phyloP scores from a whole-genome alignment of 768 basidiomycete species.

The Lactarius sp. region DNA sequence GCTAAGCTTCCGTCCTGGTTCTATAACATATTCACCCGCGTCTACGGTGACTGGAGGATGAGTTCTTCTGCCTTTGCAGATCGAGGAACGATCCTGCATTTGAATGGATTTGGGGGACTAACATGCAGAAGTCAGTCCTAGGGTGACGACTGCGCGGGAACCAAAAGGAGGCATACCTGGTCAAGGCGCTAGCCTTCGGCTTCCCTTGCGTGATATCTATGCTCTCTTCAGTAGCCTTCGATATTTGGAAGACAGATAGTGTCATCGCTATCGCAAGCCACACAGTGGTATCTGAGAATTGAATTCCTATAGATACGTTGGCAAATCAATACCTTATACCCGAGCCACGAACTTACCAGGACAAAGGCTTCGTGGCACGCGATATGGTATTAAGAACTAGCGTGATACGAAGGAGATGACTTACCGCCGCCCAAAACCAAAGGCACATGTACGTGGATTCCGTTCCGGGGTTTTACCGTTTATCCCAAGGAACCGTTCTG shows the following conservation, averaged over 20 bases:
- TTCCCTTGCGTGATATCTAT: background rate
- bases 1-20: background rate
- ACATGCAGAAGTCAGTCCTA: background rate
- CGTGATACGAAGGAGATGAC: background rate
- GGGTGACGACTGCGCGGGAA: background rate
- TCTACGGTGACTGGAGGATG: conserved; percentile 1
- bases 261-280: conserved; percentile 15
- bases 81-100: conserved; percentile 2
- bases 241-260: conserved; percentile 5
- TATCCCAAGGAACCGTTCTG: conserved; percentile 29
- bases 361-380: background rate
- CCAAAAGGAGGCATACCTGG: background rate
- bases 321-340: background rate
- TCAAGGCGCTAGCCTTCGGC: background rate
- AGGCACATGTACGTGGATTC: conserved; percentile 9
- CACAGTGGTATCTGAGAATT: conserved; percentile 9
- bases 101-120: conserved; percentile 1
- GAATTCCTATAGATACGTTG: background rate
- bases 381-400: background rate
- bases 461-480: conserved; percentile 10
- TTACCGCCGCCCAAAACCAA: conserved; percentile 20
- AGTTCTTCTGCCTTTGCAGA: conserved; percentile 4
- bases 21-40: background rate
- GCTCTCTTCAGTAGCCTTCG: background rate
- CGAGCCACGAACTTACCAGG: conserved; percentile 3